Evolutionary conservation across 116 monocot genomes (phyloP).

Genomic region (Dioscorea cayenensis): DNA sequence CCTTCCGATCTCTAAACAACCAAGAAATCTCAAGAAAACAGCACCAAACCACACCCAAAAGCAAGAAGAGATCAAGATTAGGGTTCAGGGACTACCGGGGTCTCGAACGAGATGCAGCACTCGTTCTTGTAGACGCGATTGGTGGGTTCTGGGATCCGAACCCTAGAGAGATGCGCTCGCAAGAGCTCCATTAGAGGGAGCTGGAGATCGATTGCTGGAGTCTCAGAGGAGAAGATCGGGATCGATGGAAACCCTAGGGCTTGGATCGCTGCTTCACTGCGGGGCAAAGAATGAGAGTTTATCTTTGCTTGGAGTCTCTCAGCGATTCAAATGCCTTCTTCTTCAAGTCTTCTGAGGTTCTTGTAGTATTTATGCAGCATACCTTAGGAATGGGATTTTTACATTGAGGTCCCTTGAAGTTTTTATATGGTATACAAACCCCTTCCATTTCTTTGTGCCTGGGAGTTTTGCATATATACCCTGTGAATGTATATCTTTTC

Average conservation of each 20-base stretch:
- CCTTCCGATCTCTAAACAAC: constrained; percentile 64
- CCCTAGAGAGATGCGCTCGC: constrained; percentile 67
- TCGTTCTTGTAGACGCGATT: constrained; percentile 91
- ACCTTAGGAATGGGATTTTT: too few species aligned
- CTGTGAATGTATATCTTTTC: too few species aligned
- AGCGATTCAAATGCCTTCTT: neutral
- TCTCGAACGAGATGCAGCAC: constrained; percentile 97
- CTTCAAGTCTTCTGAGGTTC: too few species aligned
- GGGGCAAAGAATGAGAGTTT: neutral
- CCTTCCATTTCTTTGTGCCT: too few species aligned
- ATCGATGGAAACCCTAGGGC: too few species aligned
- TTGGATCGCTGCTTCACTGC: neutral
- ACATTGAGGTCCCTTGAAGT: too few species aligned
- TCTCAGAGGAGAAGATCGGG: neutral
- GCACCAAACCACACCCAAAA: neutral
- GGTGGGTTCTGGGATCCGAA: constrained; percentile 89
- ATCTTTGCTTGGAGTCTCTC: neutral
- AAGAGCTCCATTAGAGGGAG: constrained; percentile 62
- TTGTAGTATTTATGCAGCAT: too few species aligned
- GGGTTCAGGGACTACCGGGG: constrained; percentile 33
- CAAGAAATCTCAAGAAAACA: neutral
- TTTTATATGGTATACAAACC: too few species aligned
- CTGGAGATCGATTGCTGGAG: neutral
- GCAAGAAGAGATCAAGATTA: neutral
- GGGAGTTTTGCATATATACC: too few species aligned